phyloP scores from a whole-genome alignment of 345 rosid species.

The Hibiscus syriacus region DNA sequence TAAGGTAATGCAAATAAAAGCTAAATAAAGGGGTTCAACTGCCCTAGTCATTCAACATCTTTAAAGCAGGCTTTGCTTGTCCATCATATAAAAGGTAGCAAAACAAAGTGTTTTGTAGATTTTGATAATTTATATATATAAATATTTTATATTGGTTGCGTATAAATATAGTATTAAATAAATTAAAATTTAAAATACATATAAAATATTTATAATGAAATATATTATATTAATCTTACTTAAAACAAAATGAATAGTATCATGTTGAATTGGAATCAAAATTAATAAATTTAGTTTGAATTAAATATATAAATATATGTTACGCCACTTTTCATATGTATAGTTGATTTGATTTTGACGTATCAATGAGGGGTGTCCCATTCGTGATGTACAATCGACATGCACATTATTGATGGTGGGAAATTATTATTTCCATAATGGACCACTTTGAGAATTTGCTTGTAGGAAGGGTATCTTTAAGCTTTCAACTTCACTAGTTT shows the following conservation, averaged over 20 bases:
- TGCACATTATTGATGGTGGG: background rate
- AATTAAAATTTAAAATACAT: too few species aligned
- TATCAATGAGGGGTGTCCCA: background rate
- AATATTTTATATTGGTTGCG: background rate
- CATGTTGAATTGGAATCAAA: background rate
- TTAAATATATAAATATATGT: background rate
- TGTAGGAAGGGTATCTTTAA: background rate
- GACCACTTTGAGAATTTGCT: constrained; percentile 1
- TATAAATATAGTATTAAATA: too few species aligned
- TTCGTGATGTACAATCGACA: background rate
- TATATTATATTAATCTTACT: too few species aligned
- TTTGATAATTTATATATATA: background rate
- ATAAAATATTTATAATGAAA: too few species aligned
- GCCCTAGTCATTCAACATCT: background rate
- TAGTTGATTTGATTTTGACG: background rate
- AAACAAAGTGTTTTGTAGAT: background rate
- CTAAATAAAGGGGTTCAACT: background rate
- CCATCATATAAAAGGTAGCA: background rate
- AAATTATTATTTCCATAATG: background rate
- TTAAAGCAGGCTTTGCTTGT: background rate
- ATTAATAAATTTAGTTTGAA: background rate
- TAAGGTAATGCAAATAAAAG: background rate
- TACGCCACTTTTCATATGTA: background rate
- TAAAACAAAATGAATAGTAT: too few species aligned
- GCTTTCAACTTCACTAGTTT: background rate